A percentile compares a stretch with the other conserved stretches of the same genome.
Conservation (phyloP, 345 rosid species). For the Pistacia integerrima region DNA sequence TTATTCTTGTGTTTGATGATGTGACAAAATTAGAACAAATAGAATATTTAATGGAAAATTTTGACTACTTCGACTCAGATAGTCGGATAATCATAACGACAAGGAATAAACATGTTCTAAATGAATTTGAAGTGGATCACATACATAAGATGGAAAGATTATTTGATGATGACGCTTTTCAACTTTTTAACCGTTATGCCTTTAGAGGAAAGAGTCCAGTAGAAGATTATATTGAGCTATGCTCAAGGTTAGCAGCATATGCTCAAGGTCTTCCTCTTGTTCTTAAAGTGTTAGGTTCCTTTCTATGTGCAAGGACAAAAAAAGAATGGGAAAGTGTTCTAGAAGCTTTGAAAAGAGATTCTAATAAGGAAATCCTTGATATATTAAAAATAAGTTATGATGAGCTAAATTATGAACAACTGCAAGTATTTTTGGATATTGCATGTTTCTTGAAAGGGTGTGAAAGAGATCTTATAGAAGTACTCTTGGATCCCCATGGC, state of each 20-base stretch:
- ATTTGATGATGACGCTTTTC: neutral
- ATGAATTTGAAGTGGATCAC: neutral
- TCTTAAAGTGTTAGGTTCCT: neutral
- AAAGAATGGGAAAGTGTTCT: neutral
- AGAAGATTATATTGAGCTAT: neutral
- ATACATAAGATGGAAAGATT: neutral
- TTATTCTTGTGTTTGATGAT: slow-evolving; percentile 27
- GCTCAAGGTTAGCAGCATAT: neutral
- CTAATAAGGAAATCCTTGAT: neutral
- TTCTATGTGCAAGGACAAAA: neutral
- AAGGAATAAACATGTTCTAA: slow-evolving; percentile 10
- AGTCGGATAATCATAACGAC: slow-evolving; percentile 25
- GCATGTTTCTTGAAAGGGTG: slow-evolving; percentile 32
- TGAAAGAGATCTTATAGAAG: slow-evolving; percentile 1
- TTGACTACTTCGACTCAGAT: neutral
- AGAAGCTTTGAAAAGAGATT: no score
- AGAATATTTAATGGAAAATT: neutral
- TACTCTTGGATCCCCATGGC: slow-evolving; percentile 14
- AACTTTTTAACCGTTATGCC: slow-evolving; percentile 20
- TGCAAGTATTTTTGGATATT: slow-evolving; percentile 12
- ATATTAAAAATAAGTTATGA: neutral
- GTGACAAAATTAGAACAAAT: slow-evolving; percentile 4
- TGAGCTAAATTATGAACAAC: neutral
- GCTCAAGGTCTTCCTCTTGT: slow-evolving; percentile 16
- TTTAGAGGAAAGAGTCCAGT: neutral